These are phyloP conservation scores for Solanum piurae DNA, from an alignment of 257 asterid genomes.

Conservation along the genomic window DNA sequence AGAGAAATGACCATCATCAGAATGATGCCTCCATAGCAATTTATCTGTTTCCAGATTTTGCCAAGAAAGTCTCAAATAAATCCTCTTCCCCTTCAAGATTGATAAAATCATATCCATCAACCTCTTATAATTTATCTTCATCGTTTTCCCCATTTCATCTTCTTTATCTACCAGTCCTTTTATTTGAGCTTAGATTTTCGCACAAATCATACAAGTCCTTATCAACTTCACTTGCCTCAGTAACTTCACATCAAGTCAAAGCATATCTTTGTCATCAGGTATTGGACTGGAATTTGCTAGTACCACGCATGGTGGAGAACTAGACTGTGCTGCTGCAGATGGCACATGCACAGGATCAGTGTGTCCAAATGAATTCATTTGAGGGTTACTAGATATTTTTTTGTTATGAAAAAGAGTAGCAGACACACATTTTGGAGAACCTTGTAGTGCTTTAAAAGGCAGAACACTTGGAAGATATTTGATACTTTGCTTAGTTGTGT, in stretches of 20 bases:
- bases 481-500: not conserved
- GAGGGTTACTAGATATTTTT: not conserved
- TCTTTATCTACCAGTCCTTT: not conserved
- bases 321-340: not conserved
- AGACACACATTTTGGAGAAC: not conserved
- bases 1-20: not conserved
- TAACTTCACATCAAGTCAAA: not conserved
- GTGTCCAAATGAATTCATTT: not conserved
- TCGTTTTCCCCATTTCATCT: not conserved
- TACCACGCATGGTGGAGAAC: not conserved
- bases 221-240: not conserved
- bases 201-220: not conserved
- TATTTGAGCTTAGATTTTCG: not conserved
- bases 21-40: not conserved
- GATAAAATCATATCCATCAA: conserved; percentile 2
- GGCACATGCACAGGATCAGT: not conserved
- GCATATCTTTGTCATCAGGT: not conserved
- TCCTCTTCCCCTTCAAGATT: conserved; percentile 26
- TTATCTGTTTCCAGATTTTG: not conserved
- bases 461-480: not conserved
- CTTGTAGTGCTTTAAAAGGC: not conserved
- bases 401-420: not conserved
- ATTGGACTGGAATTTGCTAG: not conserved
- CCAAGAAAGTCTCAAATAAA: not conserved
- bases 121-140: not conserved